Conservation (phyloP, 164 flowering plant genomes). For the Umbilicus rupestris region DNA sequence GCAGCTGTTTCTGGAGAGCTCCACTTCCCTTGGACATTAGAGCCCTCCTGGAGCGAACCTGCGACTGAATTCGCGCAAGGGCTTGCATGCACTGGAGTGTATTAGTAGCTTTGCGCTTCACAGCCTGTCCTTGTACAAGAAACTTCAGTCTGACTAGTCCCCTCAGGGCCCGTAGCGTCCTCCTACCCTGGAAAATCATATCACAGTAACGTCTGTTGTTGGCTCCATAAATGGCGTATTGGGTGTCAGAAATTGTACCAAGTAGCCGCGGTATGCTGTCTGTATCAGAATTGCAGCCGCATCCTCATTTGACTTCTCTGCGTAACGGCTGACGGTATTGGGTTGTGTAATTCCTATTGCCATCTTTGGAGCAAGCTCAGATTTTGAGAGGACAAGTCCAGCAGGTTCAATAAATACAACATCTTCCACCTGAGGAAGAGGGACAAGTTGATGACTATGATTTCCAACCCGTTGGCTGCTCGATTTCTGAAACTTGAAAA, state of each 20-base stretch:
- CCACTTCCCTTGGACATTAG: conserved; percentile 65
- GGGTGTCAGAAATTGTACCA: conserved; percentile 25
- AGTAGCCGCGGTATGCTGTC: conserved; percentile 64
- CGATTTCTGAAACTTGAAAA: too few species aligned
- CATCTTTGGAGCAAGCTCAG: too few species aligned
- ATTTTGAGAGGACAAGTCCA: too few species aligned
- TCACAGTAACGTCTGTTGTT: not conserved
- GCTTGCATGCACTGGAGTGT: conserved; percentile 65
- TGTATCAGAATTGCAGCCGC: conserved; percentile 66
- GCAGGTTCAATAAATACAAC: conserved; percentile 27
- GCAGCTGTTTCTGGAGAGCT: conserved; percentile 53
- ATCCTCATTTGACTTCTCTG: conserved; percentile 65
- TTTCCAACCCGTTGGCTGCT: too few species aligned
- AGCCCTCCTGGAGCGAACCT: conserved; percentile 51
- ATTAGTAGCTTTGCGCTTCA: conserved; percentile 50
- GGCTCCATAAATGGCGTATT: too few species aligned
- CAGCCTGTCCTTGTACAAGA: conserved; percentile 47
- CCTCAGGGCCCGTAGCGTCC: conserved; percentile 57
- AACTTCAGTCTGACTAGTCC: conserved; percentile 59
- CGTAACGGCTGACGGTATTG: conserved; percentile 23
- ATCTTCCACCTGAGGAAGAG: conserved; percentile 37
- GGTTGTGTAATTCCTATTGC: conserved; percentile 42
- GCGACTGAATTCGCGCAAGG: conserved; percentile 63
- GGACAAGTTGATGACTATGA: too few species aligned
- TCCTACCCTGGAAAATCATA: conserved; percentile 20